Evolutionary conservation across 768 basidiomycete genomes (phyloP), one percentile per base, ranked within the genome.

Genomic region (Boletus sp.): DNA sequence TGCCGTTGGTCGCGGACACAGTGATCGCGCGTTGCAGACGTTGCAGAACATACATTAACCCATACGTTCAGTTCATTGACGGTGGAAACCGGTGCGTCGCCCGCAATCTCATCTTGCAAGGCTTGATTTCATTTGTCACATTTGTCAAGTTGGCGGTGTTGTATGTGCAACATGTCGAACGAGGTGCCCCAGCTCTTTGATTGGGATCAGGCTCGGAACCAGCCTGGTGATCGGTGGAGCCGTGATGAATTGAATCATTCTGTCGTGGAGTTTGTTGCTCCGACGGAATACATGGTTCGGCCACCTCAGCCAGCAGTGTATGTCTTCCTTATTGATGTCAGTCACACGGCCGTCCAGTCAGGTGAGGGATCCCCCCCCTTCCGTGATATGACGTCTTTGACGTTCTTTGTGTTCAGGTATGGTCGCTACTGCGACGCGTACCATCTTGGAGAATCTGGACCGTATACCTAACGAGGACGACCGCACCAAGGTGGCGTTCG

Each of bases 231-330:
- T 72, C 77, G 97, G 51, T 99, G 97, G 95, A 76, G 83, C 27
- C 85, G 97, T 56, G 85, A 91, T 1, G 97, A 99, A 74, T 79
- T 99, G 49, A 98, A 97, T 64, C 84, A 91, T 68, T 83, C 87
- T 34, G 90, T 87, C n/a, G 92, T 99, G 47, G 97, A 99, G 71
- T 99, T 85, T 66, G 90, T 99, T 50, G 97, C 97, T 1, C 95
- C 97, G 7, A 96, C 94, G 0, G 97, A 99, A 74, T 99, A 99
- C 73, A 98, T 98, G 97, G 96, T 95, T 67, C 89, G 97, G 59
- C 88, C 97, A 6, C 97, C 97, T 49, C 97, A 98, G 71, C 93
- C 97, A 6, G 93, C 95, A 17, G 93, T 97, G 49, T 98, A 96
- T 71, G 82, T 96, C 53, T 97, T 98, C 79, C 82, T 98, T 68